Conservation (phyloP, 148 eudicot genomes). For the Rhododendron simsii region DNA sequence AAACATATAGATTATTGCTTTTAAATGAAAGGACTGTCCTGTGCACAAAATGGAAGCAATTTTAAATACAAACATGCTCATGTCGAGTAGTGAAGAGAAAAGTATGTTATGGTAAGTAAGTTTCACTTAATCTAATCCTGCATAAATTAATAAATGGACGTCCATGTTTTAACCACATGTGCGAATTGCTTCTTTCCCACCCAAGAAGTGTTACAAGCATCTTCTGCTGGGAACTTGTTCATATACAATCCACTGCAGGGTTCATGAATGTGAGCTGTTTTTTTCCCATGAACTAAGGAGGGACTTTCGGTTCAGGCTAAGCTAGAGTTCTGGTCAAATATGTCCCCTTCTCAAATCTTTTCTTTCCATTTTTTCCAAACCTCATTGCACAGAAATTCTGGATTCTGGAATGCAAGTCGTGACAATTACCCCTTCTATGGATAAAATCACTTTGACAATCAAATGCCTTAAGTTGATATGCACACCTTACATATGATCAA, state of each 20-base stretch:
- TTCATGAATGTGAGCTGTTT: not conserved
- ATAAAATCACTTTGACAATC: not conserved
- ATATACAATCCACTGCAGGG: not conserved
- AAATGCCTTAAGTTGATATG: not conserved
- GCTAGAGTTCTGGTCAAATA: not conserved
- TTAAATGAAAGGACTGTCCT: not conserved
- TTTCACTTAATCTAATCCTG: not conserved
- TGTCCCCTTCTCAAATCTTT: too few relatives aligned
- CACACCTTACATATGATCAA: not conserved
- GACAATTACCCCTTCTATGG: not conserved
- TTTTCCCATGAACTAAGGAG: not conserved
- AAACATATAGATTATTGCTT: not conserved
- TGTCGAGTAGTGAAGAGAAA: not conserved
- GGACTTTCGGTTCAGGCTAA: not conserved
- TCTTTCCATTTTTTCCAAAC: not conserved
- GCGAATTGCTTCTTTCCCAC: not conserved
- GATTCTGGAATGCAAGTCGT: slow-evolving; percentile 1
- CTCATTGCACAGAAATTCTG: not conserved
- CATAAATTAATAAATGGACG: not conserved
- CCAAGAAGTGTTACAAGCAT: not conserved
- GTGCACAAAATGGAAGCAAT: not conserved
- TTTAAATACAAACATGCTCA: not conserved
- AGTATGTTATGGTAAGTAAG: not conserved
- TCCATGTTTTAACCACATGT: not conserved
- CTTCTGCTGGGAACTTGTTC: not conserved